phyloP scores from a whole-genome alignment of 163 green algal species.

The Scenedesmus sp. region DNA sequence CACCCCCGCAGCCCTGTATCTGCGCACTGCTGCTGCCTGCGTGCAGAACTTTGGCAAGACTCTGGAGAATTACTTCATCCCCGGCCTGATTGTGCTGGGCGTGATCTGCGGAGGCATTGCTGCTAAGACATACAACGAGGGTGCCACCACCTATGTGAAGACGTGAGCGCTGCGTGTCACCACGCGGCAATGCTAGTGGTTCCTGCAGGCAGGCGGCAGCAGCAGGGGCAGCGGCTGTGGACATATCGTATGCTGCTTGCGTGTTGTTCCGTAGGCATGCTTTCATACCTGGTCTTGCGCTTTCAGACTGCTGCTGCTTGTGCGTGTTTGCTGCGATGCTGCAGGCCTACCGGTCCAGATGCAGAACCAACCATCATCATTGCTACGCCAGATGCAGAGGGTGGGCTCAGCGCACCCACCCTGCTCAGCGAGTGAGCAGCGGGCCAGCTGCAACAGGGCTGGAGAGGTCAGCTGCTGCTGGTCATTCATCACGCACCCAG shows the following conservation, averaged over 20 bases:
- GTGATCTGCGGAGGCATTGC: slow-evolving; percentile 69
- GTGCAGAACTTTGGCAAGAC: slow-evolving; percentile 56
- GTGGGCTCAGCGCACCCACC: neutral
- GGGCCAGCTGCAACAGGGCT: neutral
- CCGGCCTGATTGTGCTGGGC: slow-evolving; percentile 65
- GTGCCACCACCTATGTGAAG: slow-evolving; percentile 55
- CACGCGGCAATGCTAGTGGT: neutral
- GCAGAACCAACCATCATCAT: slow-evolving; percentile 44
- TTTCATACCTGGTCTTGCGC: neutral
- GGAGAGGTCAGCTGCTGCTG: neutral
- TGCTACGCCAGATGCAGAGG: slow-evolving; percentile 16
- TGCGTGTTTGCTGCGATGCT: neutral
- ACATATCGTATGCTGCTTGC: neutral
- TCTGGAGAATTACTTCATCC: slow-evolving; percentile 69
- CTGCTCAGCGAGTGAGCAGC: neutral
- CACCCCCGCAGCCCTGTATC: neutral
- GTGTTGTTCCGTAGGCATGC: neutral
- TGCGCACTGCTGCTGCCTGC: neutral
- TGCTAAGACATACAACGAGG: slow-evolving; percentile 65
- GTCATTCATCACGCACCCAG: neutral
- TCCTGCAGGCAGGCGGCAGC: neutral
- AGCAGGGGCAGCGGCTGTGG: neutral
- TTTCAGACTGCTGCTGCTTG: neutral
- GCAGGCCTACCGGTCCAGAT: slow-evolving; percentile 41
- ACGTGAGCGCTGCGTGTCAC: slow-evolving; percentile 9